Conservation (phyloP, 2,329 filamentous ascomycete genomes). For the Exophiala phaeomuriformis region DNA sequence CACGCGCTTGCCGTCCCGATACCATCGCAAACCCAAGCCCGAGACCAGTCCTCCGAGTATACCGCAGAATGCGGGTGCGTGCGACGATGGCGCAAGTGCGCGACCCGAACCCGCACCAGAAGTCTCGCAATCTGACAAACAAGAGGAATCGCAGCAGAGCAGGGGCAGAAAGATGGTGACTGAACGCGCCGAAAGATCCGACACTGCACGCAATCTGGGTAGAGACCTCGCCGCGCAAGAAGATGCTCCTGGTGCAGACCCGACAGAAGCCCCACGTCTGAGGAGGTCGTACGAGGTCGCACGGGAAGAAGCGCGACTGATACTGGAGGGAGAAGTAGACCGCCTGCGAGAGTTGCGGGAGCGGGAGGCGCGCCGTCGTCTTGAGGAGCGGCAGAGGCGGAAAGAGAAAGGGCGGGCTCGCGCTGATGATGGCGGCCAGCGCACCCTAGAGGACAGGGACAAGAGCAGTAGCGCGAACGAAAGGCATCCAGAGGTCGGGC, state of each 20-base stretch:
- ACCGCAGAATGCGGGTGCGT: not conserved
- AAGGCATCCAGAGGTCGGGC: not conserved
- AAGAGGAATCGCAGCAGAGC: not conserved
- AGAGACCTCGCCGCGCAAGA: not conserved
- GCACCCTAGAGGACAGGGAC: not conserved
- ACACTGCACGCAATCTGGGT: not conserved
- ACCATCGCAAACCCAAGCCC: conserved; percentile 11
- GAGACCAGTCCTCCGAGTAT: not conserved
- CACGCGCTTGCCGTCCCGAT: conserved; percentile 18
- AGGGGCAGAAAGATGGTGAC: conserved; percentile 2
- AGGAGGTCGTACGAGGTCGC: conserved; percentile 21
- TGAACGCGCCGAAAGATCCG: not conserved
- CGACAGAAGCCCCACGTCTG: not conserved
- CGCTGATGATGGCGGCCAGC: conserved; percentile 1
- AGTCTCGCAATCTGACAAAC: not conserved
- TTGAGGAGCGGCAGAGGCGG: conserved; percentile 7
- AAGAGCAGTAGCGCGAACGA: not conserved
- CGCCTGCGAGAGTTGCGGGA: conserved; percentile 17
- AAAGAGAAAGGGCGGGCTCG: conserved; percentile 1
- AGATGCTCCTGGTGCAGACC: not conserved
- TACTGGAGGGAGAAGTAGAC: conserved; percentile 25
- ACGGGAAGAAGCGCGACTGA: conserved; percentile 26
- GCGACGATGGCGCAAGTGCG: not conserved
- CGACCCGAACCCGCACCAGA: not conserved
- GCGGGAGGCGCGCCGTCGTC: conserved; percentile 12